A percentile compares a stretch with the other conserved stretches of the same genome.
These are phyloP conservation scores for Elaeis guineensis DNA, from an alignment of 176 grass and related monocot genomes.

Conservation along the genomic window DNA sequence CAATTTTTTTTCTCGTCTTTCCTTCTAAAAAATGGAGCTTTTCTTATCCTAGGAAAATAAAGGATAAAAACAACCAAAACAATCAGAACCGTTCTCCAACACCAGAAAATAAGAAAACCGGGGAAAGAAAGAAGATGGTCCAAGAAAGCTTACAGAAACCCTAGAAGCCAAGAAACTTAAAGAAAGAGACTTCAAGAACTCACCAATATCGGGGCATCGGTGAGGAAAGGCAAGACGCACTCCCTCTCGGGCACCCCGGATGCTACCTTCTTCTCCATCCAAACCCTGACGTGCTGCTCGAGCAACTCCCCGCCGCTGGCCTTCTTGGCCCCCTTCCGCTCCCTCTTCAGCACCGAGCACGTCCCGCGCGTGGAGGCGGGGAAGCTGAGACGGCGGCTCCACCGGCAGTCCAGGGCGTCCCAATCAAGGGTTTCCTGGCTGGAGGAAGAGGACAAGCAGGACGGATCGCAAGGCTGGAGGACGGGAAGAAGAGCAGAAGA, in stretches of 20 bases:
- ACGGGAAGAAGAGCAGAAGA: neutral
- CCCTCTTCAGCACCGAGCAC: constrained; percentile 5
- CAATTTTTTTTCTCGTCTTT: too few species aligned
- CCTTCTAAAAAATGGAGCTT: too few species aligned
- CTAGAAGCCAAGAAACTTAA: neutral
- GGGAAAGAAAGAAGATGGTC: neutral
- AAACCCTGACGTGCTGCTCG: constrained; percentile 31
- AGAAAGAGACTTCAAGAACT: constrained; percentile 12
- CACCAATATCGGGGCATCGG: constrained; percentile 41
- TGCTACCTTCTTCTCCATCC: constrained; percentile 49
- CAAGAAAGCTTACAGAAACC: neutral
- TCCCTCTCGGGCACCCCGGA: constrained; percentile 20
- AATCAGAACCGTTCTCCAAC: too few species aligned
- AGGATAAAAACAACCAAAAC: too few species aligned
- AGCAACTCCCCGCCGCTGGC: constrained; percentile 13
- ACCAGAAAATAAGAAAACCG: neutral
- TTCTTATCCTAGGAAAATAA: too few species aligned
- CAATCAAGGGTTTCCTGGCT: neutral
- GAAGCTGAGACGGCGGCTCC: neutral
- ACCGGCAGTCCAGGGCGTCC: neutral
- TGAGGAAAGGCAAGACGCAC: constrained; percentile 55
- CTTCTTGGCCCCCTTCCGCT: constrained; percentile 9
- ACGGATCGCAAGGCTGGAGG: neutral
- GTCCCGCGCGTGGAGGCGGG: neutral
- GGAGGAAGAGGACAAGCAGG: neutral